Base-by-base conservation (phyloP, 192 early-diverging fungal genomes). In the Entomortierella beljakovae region DNA sequence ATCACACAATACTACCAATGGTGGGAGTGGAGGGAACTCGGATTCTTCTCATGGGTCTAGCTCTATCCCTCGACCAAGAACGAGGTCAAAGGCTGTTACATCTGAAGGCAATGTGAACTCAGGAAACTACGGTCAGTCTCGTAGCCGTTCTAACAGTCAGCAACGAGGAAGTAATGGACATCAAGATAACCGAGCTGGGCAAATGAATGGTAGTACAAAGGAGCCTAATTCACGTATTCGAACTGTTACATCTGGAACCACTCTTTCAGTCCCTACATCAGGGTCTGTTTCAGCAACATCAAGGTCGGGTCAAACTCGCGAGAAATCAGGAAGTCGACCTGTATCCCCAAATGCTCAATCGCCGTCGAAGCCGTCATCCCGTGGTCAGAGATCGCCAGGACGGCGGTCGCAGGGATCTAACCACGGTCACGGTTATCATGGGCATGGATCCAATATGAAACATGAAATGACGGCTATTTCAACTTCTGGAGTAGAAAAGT, bases 321-420 rank as follows among this genome's bases (percentile, higher is more conserved):
- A 37, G 13, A 70, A 61, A 35, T 1, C 51, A 40, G 57, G 46
- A 37, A 58, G 55, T 20, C 29, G 43, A 8, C 37, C 54, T 16
- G 60, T 11, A 50, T 57, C 60, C 16, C 48, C 70, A 50, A 33
- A 18, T 11, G 48, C 26, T 26, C 40, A n/a, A 2, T 28, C 31
- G 51, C 18, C 57, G 22, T 53, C 26, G 28, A 48, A 50, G 23
- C 16, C 26, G 38, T 65, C 54, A 18, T 46, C 62, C 11, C 71
- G 71, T 26, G 43, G 51, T 31, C 65, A 62, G 32, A 46, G 48
- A 58, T 77, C 73, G 5, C 73, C 73, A 23, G 73, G 73, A 28
- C 64, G 73, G 31, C 59, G 66, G 49, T 53, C 61, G 46, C 61
- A 61, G 40, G 50, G 52, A 56, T 59, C 25, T 61, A 48, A 33